phyloP scores from a whole-genome alignment of 2,329 filamentous ascomycete species.

The Penicillium sp. region DNA sequence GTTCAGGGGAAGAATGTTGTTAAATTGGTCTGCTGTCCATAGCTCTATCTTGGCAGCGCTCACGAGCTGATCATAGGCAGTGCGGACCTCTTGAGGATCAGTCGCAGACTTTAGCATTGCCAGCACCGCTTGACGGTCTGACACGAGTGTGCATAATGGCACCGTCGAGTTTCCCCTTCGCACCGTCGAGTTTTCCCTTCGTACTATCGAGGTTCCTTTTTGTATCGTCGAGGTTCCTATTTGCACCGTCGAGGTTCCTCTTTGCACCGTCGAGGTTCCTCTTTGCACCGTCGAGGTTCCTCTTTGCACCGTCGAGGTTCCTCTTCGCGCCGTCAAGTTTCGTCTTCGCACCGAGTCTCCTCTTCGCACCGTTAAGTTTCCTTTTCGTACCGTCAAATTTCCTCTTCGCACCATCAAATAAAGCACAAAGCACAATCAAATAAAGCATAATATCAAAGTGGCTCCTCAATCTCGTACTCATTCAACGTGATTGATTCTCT shows the following conservation, averaged over 20 bases:
- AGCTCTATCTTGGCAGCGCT: slow-evolving; percentile 28
- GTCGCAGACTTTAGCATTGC: slow-evolving; percentile 19
- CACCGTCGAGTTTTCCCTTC: too few relatives aligned
- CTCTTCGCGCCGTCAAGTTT: too few relatives aligned
- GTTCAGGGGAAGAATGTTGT: slow-evolving; percentile 32
- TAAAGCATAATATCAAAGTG: slow-evolving; percentile 13
- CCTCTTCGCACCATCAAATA: neutral
- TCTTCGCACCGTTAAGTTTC: too few relatives aligned
- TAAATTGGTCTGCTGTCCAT: slow-evolving; percentile 22
- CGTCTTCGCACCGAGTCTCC: too few relatives aligned
- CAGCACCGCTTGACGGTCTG: slow-evolving; percentile 63
- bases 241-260: too few relatives aligned
- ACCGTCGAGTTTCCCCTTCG: too few relatives aligned
- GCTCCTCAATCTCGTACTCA: slow-evolving; percentile 39
- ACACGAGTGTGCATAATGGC: slow-evolving; percentile 75
- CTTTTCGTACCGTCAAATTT: too few relatives aligned
- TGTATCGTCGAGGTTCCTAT: too few relatives aligned
- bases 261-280: too few relatives aligned
- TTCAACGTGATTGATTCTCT: slow-evolving; percentile 28
- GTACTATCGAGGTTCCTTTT: too few relatives aligned
- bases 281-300: too few relatives aligned
- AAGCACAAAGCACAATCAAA: neutral
- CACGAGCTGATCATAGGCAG: slow-evolving; percentile 34
- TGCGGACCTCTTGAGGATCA: slow-evolving; percentile 17
- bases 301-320: too few relatives aligned